These are phyloP conservation scores for Phaeosphaeriaceae sp. DNA, from an alignment of 2,329 filamentous ascomycete species.

Conservation along the genomic window DNA sequence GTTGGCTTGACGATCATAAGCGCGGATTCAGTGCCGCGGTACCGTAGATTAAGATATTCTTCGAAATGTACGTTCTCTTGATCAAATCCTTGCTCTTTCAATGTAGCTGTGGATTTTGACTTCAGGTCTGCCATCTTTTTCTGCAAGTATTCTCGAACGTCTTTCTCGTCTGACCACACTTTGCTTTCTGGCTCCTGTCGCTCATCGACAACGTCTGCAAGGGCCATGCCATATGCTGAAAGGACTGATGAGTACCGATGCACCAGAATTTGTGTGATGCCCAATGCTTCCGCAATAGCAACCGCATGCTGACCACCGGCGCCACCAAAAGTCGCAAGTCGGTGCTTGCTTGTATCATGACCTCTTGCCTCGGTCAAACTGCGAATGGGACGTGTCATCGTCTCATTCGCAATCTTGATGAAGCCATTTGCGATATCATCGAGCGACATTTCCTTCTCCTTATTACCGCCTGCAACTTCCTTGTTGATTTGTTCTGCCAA, in stretches of 20 bases:
- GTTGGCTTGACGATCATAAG: constrained; percentile 84
- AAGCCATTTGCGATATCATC: constrained; percentile 92
- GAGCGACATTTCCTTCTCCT: constrained; percentile 68
- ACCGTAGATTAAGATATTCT: constrained; percentile 93
- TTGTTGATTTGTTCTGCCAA: constrained; percentile 78
- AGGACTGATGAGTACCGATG: constrained; percentile 88
- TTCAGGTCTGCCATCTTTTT: constrained; percentile 80
- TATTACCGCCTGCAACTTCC: constrained; percentile 68
- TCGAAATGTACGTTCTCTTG: constrained; percentile 80
- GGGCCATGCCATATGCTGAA: constrained; percentile 89
- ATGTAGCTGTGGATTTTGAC: constrained; percentile 70
- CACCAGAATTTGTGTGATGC: constrained; percentile 83
- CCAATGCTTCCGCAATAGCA: constrained; percentile 84
- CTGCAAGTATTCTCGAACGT: constrained; percentile 67
- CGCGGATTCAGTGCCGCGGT: constrained; percentile 87
- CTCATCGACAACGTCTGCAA: constrained; percentile 93
- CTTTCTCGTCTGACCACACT: constrained; percentile 63
- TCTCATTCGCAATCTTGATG: constrained; percentile 86
- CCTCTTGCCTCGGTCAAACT: constrained; percentile 92
- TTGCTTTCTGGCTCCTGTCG: constrained; percentile 76
- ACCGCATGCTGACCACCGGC: constrained; percentile 91
- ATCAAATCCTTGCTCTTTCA: constrained; percentile 80
- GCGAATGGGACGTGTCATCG: constrained; percentile 88
- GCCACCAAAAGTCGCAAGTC: constrained; percentile 90
- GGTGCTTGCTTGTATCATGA: constrained; percentile 86